These are phyloP conservation scores for Agroathelia rolfsii DNA, from an alignment of 1,284 basidiomycete genomes.

Conservation along the genomic window DNA sequence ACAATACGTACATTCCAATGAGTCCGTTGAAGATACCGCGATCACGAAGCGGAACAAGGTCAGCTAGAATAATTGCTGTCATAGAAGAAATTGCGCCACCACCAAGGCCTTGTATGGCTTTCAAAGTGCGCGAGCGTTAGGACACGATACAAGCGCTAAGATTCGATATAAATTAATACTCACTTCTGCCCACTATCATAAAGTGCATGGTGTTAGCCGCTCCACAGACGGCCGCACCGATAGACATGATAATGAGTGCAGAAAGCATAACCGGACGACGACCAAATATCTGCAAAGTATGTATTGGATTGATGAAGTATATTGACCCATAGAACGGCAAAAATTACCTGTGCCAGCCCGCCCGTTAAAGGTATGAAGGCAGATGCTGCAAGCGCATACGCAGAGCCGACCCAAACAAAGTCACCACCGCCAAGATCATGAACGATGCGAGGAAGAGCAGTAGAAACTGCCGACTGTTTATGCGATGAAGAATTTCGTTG, in stretches of 20 bases:
- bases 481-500: too few relatives aligned
- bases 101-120: slow-evolving; percentile 37
- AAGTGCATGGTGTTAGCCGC: slow-evolving; percentile 28
- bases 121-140: slow-evolving; percentile 2
- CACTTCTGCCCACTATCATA: slow-evolving; percentile 15
- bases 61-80: slow-evolving; percentile 31
- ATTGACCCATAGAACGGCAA: too few relatives aligned
- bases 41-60: slow-evolving; percentile 28
- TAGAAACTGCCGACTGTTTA: slow-evolving; percentile 19
- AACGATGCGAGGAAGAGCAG: slow-evolving; percentile 22
- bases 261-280: slow-evolving; percentile 21
- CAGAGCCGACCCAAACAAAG: slow-evolving; percentile 21
- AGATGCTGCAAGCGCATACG: slow-evolving; percentile 25
- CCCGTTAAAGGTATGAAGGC: slow-evolving; percentile 24
- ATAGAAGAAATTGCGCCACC: slow-evolving; percentile 33
- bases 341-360: slow-evolving; percentile 16
- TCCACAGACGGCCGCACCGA: slow-evolving; percentile 20
- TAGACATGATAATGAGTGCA: slow-evolving; percentile 18
- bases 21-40: slow-evolving; percentile 27
- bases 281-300: slow-evolving; percentile 24
- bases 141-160: neutral
- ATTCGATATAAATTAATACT: slow-evolving; percentile 4
- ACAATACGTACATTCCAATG: slow-evolving; percentile 17
- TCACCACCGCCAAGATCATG: slow-evolving; percentile 14
- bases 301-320: too few relatives aligned